A percentile compares a stretch with the other conserved stretches of the same genome.
Evolutionary conservation across 2,329 filamentous ascomycete genomes (phyloP).

Genomic region (Cladosporium phlei): DNA sequence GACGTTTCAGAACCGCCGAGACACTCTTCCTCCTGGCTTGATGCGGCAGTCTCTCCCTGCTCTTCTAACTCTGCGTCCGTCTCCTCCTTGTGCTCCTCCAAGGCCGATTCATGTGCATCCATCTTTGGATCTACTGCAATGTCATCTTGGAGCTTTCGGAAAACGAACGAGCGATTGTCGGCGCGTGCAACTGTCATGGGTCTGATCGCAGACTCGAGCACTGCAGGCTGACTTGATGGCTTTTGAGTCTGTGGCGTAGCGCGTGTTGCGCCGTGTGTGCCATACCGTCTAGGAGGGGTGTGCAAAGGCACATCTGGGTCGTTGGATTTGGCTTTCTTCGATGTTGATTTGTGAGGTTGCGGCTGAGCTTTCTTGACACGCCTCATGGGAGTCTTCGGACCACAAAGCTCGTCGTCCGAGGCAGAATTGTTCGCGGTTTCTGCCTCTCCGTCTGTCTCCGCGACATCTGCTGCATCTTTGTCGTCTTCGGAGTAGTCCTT

Average conservation of each 20-base stretch:
- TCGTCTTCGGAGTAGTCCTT: conserved; percentile 10
- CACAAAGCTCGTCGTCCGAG: conserved; percentile 31
- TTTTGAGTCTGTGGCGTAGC: conserved; percentile 27
- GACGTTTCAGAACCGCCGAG: background rate
- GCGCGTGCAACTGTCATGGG: conserved; percentile 25
- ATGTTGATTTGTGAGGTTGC: conserved; percentile 17
- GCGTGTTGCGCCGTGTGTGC: conserved; percentile 17
- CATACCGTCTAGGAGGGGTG: conserved; percentile 21
- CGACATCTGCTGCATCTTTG: conserved; percentile 17
- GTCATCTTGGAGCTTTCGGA: conserved; percentile 16
- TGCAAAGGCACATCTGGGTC: conserved; percentile 16
- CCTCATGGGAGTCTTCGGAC: conserved; percentile 32
- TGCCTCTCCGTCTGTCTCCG: conserved; percentile 14
- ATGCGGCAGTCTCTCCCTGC: background rate
- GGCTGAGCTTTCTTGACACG: conserved; percentile 15
- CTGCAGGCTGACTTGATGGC: conserved; percentile 19
- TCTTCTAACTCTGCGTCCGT: conserved; percentile 2
- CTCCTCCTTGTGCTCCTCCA: conserved; percentile 13
- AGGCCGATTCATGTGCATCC: background rate
- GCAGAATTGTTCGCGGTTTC: conserved; percentile 1
- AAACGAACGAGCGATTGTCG: conserved; percentile 22
- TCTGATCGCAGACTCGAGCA: conserved; percentile 17
- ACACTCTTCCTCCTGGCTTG: conserved; percentile 11
- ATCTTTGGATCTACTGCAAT: background rate
- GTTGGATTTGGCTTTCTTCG: conserved; percentile 14